Evolutionary conservation across 108 stramenopile species (phyloP).

Genomic region (Cyclotella sp.): DNA sequence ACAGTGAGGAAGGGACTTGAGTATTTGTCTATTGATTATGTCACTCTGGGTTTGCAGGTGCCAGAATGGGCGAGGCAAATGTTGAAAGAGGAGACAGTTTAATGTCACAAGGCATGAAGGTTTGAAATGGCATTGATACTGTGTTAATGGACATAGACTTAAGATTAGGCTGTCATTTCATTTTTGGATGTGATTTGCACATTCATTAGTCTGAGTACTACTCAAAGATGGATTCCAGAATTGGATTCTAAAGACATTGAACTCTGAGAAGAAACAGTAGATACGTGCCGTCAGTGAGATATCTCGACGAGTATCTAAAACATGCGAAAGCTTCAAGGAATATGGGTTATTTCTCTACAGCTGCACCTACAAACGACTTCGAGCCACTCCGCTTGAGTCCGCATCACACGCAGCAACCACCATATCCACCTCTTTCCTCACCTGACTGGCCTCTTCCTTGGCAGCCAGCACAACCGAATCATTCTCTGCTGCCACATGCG

Average conservation of each 20-base stretch:
- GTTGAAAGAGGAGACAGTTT: slow-evolving; percentile 41
- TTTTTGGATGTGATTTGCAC: too few species aligned
- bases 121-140: not conserved
- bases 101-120: not conserved
- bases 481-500: slow-evolving; percentile 67
- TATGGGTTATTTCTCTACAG: too few species aligned
- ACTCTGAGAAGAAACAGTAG: too few species aligned
- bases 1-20: slow-evolving; percentile 66
- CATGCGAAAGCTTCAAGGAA: too few species aligned
- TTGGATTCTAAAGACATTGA: too few species aligned
- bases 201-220: too few species aligned
- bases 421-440: slow-evolving; percentile 36
- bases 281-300: too few species aligned
- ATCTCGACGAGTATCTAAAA: too few species aligned
- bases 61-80: slow-evolving; percentile 72
- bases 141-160: too few species aligned
- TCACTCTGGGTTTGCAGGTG: slow-evolving; percentile 56
- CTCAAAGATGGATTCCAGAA: too few species aligned
- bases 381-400: not conserved
- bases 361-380: slow-evolving; percentile 45
- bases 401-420: slow-evolving; percentile 31
- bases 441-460: slow-evolving; percentile 38
- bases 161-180: too few species aligned
- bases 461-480: slow-evolving; percentile 73
- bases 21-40: slow-evolving; percentile 70